Base-by-base conservation (phyloP, 2,329 filamentous ascomycete species). In the Sclerotiophoma versabilis region DNA sequence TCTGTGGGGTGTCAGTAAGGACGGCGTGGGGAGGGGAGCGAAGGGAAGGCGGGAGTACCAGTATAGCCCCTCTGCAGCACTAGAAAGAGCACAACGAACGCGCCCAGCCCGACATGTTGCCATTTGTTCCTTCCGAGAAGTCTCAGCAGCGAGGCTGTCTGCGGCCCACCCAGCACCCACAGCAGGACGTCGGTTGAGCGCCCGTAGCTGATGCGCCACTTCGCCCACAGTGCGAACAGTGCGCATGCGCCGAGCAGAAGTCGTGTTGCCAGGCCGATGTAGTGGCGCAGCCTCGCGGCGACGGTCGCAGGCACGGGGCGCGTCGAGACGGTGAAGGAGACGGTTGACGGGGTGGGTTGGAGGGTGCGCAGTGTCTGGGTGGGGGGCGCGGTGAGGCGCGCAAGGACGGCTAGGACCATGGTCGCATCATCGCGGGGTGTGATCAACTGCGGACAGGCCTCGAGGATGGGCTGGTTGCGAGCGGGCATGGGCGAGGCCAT, bases 261-360 rank as follows among this genome's bases (percentile, higher is more conserved):
- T 15, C 83, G 79, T 3, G 80, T 52, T 5, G 81, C 55, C 42
- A 84, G 62, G 36, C 78, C 72, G 26, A 81, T 49, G 56, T 75
- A 72, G 62, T 77, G 79, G 5, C 77, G 61, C 39, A 80, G 52
- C 51, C 75, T 78, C 11, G 81, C 77, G 12, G 80, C 68, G 26
- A 82, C 66, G 14, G 79, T 82, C 9, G 73, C 73, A 29, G 75
- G 76, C 11, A 75, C 69, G 11, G 90, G 86, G 37, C 87, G 85
- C 53, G 93, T 97, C 29, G 93, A 95, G 50, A 97, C 91, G 25
- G 90, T 96, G 81, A 93, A 98, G 63, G 91, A 89, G 72, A 91
- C 87, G n/a, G 95, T 96, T 2, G 92, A 96, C 39, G 91, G 88
- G 20, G 95, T 81, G 11, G 80, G 80, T n/a, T 68, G 61, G 9